These are phyloP conservation scores for Phialophora verrucosa DNA, from an alignment of 2,329 filamentous ascomycete species.

Conservation along the genomic window DNA sequence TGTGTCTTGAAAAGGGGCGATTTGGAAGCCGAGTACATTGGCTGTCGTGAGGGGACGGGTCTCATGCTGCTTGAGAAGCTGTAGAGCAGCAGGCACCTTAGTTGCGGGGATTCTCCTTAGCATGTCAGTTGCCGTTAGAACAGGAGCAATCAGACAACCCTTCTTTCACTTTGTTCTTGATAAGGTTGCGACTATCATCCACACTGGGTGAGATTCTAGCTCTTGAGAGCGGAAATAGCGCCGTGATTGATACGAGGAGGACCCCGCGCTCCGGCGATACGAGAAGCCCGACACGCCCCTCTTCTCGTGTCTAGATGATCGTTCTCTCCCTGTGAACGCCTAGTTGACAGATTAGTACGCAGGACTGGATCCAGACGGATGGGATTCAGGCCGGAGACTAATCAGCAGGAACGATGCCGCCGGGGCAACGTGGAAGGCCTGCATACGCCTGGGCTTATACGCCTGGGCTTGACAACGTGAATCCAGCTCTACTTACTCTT, in stretches of 20 bases:
- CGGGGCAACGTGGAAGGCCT: neutral
- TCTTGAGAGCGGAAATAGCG: neutral
- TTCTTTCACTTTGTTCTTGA: neutral
- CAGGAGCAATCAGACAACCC: neutral
- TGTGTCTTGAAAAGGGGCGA: conserved; percentile 24
- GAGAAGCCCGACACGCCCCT: neutral
- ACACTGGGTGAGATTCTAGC: neutral
- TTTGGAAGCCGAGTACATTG: conserved; percentile 28
- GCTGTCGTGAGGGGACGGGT: conserved; percentile 27
- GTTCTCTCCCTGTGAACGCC: neutral
- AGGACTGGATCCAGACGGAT: neutral
- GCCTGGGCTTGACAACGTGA: neutral
- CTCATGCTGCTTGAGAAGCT: conserved; percentile 22
- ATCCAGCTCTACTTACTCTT: neutral
- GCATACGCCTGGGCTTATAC: neutral
- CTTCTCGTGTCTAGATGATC: neutral
- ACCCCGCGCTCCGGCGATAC: neutral
- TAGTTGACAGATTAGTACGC: neutral
- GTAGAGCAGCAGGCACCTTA: neutral
- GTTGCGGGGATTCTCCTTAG: neutral
- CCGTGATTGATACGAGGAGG: neutral
- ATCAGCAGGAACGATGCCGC: neutral
- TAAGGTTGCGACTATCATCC: neutral
- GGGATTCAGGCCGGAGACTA: neutral
- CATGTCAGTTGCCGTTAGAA: neutral